Base-by-base conservation (phyloP, 495 filamentous ascomycete species). In the Tuber magnatum region DNA sequence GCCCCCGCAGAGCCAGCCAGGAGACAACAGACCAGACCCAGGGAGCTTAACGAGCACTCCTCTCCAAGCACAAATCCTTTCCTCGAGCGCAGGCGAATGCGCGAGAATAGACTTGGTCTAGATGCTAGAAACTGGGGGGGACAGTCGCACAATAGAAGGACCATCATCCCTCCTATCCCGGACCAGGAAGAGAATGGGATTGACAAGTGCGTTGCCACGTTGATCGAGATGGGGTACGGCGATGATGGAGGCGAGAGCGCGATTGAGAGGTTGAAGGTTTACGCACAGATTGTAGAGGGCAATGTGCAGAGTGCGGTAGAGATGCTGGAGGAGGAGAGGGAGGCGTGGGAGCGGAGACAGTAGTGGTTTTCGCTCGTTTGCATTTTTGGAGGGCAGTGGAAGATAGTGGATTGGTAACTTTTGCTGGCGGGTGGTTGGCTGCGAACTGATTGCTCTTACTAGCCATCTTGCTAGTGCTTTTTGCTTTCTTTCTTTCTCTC, bases 311-410 rank as follows among this genome's bases (percentile, higher is more conserved):
- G 86, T 76, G 88, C 88, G 24, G 86, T 89, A 78, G 88, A 88
- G 46, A 86, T 89, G 84, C 87, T 89, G 80, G 87, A 88, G 71
- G 87, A 89, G 56, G 88, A 89, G 76, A 84, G 85, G 51, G 84
- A 84, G 77, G 86, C 83, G 2, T 89, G 87, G 82, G 84, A 83
- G 42, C 78, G 85, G 42, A 80, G 75, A 68, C 69, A 69, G 32
- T 56, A 70, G 42, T 71, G 72, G 40, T 71, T 28, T 32, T 32
- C n/a, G n/a, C n/a, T 65, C 32, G 3, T 65, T 65, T 65, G 56
- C 35, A 18, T 10, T 18, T 35, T 28, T 65, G 56, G 56, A 65
- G 32, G 32, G 4, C 14, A 3, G 56, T 35, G 28, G 56, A 35
- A 65, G 14, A 12, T 65, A 28, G 56, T 18, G 12, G 56, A 65